Conservation (phyloP, 2,329 filamentous ascomycete genomes). For the Cladophialophora chaetospira region DNA sequence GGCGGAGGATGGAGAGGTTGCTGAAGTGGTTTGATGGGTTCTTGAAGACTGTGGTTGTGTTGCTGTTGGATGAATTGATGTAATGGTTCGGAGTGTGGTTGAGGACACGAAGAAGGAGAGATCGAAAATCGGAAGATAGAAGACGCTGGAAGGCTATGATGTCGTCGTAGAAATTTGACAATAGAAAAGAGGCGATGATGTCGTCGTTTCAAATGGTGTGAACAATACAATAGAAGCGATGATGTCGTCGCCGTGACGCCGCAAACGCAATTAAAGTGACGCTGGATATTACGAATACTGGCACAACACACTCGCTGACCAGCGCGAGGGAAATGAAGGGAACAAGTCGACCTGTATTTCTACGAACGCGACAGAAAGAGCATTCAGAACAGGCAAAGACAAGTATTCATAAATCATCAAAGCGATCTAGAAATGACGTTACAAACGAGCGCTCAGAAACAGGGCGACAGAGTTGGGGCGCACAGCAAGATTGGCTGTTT, state of each 20-base stretch:
- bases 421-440: neutral
- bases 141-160: neutral
- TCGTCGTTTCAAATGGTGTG: neutral
- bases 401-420: constrained; percentile 16
- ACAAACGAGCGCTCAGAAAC: constrained; percentile 2
- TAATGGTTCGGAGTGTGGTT: neutral
- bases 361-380: neutral
- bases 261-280: no score
- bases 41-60: no score
- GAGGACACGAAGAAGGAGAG: neutral
- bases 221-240: no score
- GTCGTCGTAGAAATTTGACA: neutral
- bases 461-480: neutral
- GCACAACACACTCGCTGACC: constrained; percentile 11
- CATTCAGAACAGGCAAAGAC: neutral
- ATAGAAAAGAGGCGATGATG: neutral
- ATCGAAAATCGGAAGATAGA: no score
- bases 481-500: constrained; percentile 18
- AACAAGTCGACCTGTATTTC: neutral
- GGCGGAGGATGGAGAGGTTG: neutral
- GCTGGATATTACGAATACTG: neutral
- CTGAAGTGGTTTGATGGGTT: neutral
- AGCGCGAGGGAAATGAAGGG: constrained; percentile 3
- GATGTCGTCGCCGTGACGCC: no score
- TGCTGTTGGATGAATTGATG: neutral